phyloP scores from a whole-genome alignment of 768 basidiomycete genomes.

The Lactarius sanguifluus region DNA sequence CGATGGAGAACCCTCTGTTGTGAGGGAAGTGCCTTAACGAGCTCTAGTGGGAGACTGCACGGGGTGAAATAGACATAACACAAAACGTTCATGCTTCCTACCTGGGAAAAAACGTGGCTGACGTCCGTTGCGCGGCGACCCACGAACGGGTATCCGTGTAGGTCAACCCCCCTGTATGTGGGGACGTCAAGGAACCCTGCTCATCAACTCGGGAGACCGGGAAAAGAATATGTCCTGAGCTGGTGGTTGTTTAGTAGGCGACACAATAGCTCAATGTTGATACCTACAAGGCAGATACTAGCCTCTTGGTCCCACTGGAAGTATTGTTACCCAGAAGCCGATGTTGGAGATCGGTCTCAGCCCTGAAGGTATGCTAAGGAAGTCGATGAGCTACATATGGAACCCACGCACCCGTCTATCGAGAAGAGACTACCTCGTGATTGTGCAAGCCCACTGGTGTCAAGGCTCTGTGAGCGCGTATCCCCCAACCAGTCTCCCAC shows the following conservation, averaged over 20 bases:
- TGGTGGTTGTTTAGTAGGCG: slow-evolving; percentile 33
- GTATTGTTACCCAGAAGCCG: slow-evolving; percentile 11
- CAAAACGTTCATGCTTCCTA: slow-evolving; percentile 30
- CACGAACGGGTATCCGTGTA: slow-evolving; percentile 48
- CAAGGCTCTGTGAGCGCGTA: slow-evolving; percentile 38
- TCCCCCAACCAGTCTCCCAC: slow-evolving; percentile 59
- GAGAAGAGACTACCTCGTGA: slow-evolving; percentile 37
- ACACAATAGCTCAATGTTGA: neutral
- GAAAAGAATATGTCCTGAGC: slow-evolving; percentile 63
- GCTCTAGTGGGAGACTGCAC: slow-evolving; percentile 24
- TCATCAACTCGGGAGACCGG: slow-evolving; percentile 26
- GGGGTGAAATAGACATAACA: slow-evolving; percentile 5
- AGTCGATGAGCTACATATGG: neutral
- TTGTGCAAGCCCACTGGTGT: slow-evolving; percentile 42
- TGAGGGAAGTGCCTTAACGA: slow-evolving; percentile 22
- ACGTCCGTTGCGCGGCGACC: slow-evolving; percentile 39
- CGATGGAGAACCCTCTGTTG: slow-evolving; percentile 26
- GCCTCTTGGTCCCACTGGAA: slow-evolving; percentile 4
- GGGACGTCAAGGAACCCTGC: slow-evolving; percentile 2
- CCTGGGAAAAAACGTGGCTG: slow-evolving; percentile 52
- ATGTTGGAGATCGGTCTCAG: slow-evolving; percentile 10
- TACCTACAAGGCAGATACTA: slow-evolving; percentile 21
- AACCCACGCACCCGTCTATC: slow-evolving; percentile 38
- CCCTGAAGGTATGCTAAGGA: slow-evolving; percentile 9
- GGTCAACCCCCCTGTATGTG: slow-evolving; percentile 34